Evolutionary conservation across 2,329 filamentous ascomycete genomes (phyloP).

Genomic region (Botrytis deweyae): DNA sequence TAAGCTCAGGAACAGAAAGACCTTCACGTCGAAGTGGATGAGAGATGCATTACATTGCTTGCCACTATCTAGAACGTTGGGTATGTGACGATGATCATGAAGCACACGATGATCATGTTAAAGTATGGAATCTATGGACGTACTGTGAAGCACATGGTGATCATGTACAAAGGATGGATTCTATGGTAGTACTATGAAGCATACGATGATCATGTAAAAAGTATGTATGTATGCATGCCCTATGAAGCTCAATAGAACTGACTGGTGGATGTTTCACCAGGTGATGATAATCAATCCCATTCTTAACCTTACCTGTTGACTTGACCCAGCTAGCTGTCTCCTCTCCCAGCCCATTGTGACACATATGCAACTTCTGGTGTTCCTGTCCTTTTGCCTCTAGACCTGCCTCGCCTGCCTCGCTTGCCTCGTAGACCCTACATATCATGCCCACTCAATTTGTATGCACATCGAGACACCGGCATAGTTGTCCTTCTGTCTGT

Average conservation of each 20-base stretch:
- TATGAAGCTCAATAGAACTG: not conserved
- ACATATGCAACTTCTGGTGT: not conserved
- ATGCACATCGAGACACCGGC: not conserved
- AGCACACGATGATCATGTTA: not conserved
- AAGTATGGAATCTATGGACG: not conserved
- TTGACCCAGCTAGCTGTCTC: not conserved
- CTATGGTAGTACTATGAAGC: not conserved
- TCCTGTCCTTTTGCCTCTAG: not conserved
- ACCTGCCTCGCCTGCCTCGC: not conserved
- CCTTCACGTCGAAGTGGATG: not conserved
- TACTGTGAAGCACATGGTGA: no score
- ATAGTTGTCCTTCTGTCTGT: not conserved
- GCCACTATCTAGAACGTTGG: not conserved
- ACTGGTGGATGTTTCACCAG: not conserved
- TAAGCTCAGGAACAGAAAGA: not conserved
- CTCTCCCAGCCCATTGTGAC: not conserved
- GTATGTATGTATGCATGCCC: not conserved
- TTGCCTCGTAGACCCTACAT: not conserved
- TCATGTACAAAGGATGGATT: not conserved
- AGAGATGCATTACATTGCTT: not conserved
- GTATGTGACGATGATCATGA: not conserved
- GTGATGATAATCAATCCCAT: not conserved
- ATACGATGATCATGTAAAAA: not conserved
- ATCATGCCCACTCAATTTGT: no score
- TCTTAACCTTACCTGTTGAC: not conserved